Base-by-base conservation (phyloP, 2,329 filamentous ascomycete species). In the Dothideomycetes sp. region DNA sequence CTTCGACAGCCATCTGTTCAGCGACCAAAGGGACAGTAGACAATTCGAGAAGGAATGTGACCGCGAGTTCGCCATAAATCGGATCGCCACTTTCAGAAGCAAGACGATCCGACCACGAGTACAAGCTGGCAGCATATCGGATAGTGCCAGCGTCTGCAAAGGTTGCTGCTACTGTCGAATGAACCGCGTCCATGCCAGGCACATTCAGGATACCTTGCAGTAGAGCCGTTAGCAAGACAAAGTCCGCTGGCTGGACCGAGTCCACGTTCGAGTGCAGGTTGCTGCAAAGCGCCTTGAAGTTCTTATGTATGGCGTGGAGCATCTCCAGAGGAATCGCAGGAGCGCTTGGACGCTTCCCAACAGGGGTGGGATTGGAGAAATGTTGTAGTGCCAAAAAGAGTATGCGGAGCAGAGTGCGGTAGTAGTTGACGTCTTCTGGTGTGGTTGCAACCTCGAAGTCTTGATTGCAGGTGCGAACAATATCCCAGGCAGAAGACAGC, bases 71-170 rank as follows among this genome's bases (percentile, higher is more conserved):
- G 48, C 88, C 91, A 59, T 95, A 96, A 20, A 96, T 70, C 0
- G 91, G 89, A 56, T 96, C 89, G 19, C 80, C 78, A 43, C 82
- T 74, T 18, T 55, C 52, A 1, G 81, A 73, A 1, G 82, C 75
- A 17, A 96, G 71, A 49, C 81, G 78, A 59, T 96, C 87, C 4
- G 89, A 78, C 91, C 91, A 98, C 0, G 87, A 94, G 62, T 89
- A 96, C 4, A 98, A 72, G 23, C 84, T 86, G 5, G 82, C 80
- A 1, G 87, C 88, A 46, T 87, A 83, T 53, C 89, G 83, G 32
- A 85, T 73, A 1, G 81, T 80, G 48, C 83, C 79, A 42, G 70
- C 71, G 45, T 74, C 70, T n/a, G 71, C 63, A 41, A 81, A 61
- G n/a, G 61, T 54, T 22, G 69, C 54, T 2, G 66, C 59, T 22